phyloP scores from a whole-genome alignment of 2,329 filamentous ascomycete genomes.

The Thermomyces lanuginosus region DNA sequence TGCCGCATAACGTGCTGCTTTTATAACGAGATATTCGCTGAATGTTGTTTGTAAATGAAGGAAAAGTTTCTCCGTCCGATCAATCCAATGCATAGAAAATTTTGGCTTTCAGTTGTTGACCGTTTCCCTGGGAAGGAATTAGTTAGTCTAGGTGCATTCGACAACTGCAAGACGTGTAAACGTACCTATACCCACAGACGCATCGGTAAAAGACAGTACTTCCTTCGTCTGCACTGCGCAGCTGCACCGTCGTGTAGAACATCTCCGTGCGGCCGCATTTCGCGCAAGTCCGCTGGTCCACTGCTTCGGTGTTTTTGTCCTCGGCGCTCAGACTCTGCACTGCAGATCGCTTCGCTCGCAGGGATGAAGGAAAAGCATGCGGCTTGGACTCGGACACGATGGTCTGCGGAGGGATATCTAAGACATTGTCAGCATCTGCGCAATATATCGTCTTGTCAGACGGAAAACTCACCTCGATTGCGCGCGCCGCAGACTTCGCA shows the following conservation, averaged over 20 bases:
- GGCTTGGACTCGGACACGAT: conserved; percentile 75
- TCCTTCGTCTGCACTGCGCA: conserved; percentile 88
- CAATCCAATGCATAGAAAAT: too few species aligned
- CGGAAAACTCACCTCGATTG: conserved; percentile 50
- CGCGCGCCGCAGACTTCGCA: conserved; percentile 78
- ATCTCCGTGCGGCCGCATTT: conserved; percentile 72
- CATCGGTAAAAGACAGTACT: conserved; percentile 83
- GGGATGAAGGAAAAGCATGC: conserved; percentile 74
- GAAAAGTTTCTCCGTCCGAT: too few species aligned
- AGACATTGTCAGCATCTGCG: conserved; percentile 5
- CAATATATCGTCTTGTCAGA: conserved; percentile 1
- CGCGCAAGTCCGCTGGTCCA: conserved; percentile 53
- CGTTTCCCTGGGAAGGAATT: conserved; percentile 15
- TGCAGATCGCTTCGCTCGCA: conserved; percentile 72
- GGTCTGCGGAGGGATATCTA: conserved; percentile 59
- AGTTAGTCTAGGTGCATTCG: conserved; percentile 2
- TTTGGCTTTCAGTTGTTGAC: conserved; percentile 15
- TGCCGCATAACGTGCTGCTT: too few species aligned
- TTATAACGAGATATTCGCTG: too few species aligned
- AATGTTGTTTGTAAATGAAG: conserved; percentile 17
- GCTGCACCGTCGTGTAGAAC: conserved; percentile 67
- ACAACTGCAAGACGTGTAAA: conserved; percentile 1
- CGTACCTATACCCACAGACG: conserved; percentile 70
- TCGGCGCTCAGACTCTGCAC: conserved; percentile 66
- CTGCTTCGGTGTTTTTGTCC: conserved; percentile 58